These are phyloP conservation scores for Samsoniella hepiali DNA, from an alignment of 2,329 filamentous ascomycete species.

Conservation along the genomic window DNA sequence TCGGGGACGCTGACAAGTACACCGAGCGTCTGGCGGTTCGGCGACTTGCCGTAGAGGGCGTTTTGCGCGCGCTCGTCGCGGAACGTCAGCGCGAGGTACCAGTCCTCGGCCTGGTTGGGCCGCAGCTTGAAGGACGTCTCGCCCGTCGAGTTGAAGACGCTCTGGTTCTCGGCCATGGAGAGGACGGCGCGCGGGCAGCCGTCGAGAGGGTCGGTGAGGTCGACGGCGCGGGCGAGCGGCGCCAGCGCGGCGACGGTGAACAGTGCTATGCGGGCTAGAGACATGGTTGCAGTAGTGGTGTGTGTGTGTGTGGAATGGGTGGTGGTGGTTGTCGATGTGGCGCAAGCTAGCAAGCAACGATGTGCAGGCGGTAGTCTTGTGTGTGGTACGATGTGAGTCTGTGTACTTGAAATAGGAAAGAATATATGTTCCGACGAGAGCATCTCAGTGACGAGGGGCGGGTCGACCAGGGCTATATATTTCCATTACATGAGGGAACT, in stretches of 20 bases:
- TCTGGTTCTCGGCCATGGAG: neutral
- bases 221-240: neutral
- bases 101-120: neutral
- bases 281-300: constrained; percentile 3
- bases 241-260: constrained; percentile 2
- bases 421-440: neutral
- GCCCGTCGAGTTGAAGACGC: constrained; percentile 18
- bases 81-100: constrained; percentile 14
- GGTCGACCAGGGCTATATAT: constrained; percentile 9
- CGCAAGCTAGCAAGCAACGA: neutral
- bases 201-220: constrained; percentile 15
- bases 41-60: neutral
- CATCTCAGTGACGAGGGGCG: neutral
- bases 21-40: constrained; percentile 8
- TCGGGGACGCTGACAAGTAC: constrained; percentile 18
- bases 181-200: constrained; percentile 7
- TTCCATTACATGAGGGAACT: neutral
- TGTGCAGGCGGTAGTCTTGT: neutral
- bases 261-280: constrained; percentile 12
- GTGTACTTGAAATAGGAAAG: neutral
- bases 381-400: neutral
- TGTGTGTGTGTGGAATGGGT: neutral
- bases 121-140: neutral
- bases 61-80: constrained; percentile 12
- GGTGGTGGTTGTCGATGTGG: neutral